Evolutionary conservation across 164 flowering plant genomes (phyloP), one percentile per base, ranked within the genome.

Genomic region (Sedum album): DNA sequence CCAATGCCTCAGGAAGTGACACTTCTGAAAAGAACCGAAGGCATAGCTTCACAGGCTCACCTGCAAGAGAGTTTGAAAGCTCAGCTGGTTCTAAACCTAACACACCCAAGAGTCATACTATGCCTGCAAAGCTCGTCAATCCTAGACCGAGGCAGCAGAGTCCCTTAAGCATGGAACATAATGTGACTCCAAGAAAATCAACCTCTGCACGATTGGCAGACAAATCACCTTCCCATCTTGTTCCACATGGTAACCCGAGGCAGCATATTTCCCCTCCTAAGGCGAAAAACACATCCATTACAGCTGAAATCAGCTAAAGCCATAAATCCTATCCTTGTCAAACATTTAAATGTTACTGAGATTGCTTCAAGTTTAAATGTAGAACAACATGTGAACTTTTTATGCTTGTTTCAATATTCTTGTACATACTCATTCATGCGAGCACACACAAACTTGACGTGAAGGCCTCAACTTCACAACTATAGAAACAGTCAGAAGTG

Each of bases 321-420:
- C 6, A 51, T n/a, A 20, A 9, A 20, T 39, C 0, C 9, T 14
- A 5, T 49, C 42, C 42, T 39, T 39, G 42, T n/a, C 1, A 9
- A 23, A 3, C 30, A 21, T 53, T 25, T 55, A 23, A 25, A 25
- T 55, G 5, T 13, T 25, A 25, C 30, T 23, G 60, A 25, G 60
- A 55, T 55, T 55, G 60, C 30, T 55, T 25, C 11, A 55, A 55
- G n/a, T n/a, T n/a, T n/a, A n/a, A n/a, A n/a, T n/a, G n/a, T n/a
- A n/a, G n/a, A n/a, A n/a, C n/a, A n/a, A n/a, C n/a, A n/a, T n/a
- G n/a, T n/a, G n/a, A n/a, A n/a, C n/a, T n/a, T n/a, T n/a, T n/a
- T n/a, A n/a, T n/a, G n/a, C n/a, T n/a, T n/a, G n/a, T n/a, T n/a
- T n/a, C n/a, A n/a, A n/a, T n/a, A n/a, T n/a, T n/a, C n/a, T n/a